Conservation (phyloP, 2,329 filamentous ascomycete species). For the Penicillium sp. region DNA sequence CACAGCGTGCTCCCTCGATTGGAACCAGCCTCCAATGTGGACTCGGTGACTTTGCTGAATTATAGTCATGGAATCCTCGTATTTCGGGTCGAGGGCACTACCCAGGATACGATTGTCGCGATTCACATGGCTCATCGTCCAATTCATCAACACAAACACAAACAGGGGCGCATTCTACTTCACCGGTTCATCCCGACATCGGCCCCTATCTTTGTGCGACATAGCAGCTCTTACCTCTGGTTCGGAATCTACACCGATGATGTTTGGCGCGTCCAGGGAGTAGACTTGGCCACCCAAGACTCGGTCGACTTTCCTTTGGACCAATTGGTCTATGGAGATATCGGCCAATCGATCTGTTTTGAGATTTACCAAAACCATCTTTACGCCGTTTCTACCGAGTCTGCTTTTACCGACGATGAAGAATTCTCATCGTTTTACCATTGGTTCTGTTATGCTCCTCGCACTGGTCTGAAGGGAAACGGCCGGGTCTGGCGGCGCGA, state of each 20-base stretch:
- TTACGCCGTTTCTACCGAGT: too few species aligned
- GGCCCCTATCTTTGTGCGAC: slow-evolving; percentile 56
- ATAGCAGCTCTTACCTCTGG: too few species aligned
- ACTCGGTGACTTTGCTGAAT: slow-evolving; percentile 51
- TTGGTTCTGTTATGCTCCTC: too few species aligned
- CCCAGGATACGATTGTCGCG: slow-evolving; percentile 47
- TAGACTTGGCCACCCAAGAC: too few species aligned
- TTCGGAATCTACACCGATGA: too few species aligned
- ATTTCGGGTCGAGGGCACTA: slow-evolving; percentile 49
- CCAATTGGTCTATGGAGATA: too few species aligned
- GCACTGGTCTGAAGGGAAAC: slow-evolving; percentile 26
- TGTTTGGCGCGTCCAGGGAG: too few species aligned
- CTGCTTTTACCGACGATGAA: too few species aligned
- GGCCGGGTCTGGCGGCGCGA: slow-evolving; percentile 59
- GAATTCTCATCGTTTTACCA: too few species aligned
- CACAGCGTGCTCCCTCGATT: slow-evolving; percentile 37
- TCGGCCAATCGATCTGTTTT: too few species aligned
- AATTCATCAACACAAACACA: slow-evolving; percentile 15
- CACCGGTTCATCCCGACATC: slow-evolving; percentile 42
- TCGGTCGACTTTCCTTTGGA: too few species aligned
- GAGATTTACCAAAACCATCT: too few species aligned
- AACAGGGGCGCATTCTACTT: slow-evolving; percentile 39
- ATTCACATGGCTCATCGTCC: slow-evolving; percentile 38
- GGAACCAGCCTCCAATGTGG: slow-evolving; percentile 32
- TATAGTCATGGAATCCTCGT: slow-evolving; percentile 54